phyloP scores from a whole-genome alignment of 345 rosid species.

The Camelina laxa region DNA sequence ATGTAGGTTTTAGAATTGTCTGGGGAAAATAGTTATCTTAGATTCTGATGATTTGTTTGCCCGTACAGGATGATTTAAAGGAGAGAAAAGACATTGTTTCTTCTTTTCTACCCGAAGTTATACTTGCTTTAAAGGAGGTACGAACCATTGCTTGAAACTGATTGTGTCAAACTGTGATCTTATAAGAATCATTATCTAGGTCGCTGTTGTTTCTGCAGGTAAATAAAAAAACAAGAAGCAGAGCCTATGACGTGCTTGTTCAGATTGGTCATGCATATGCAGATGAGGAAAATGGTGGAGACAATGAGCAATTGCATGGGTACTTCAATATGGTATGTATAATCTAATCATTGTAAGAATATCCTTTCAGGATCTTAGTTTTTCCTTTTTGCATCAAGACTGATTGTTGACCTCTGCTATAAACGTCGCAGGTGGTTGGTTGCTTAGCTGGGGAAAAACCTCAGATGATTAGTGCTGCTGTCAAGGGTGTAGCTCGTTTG shows the following conservation, averaged over 20 bases:
- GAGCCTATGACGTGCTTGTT: constrained; percentile 92
- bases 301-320: constrained; percentile 68
- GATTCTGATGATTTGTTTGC: constrained; percentile 9
- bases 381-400: constrained; percentile 6
- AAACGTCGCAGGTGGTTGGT: constrained; percentile 74
- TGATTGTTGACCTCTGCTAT: constrained; percentile 23
- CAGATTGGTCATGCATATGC: constrained; percentile 93
- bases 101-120: constrained; percentile 85
- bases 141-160: constrained; percentile 29
- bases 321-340: constrained; percentile 77
- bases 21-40: constrained; percentile 11
- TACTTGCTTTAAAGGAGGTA: constrained; percentile 96
- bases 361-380: constrained; percentile 11
- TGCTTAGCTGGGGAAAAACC: constrained; percentile 94
- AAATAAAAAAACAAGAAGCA: constrained; percentile 88
- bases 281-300: constrained; percentile 87
- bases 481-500: constrained; percentile 92
- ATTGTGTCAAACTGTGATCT: constrained; percentile 14
- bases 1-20: constrained; percentile 10
- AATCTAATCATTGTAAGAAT: constrained; percentile 8
- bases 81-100: constrained; percentile 57
- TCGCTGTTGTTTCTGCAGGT: constrained; percentile 54
- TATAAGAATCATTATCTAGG: constrained; percentile 27
- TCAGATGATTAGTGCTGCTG: constrained; percentile 96
- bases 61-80: constrained; percentile 66